Conservation (phyloP, 2,329 filamentous ascomycete genomes). For the Paraphoma sp. region DNA sequence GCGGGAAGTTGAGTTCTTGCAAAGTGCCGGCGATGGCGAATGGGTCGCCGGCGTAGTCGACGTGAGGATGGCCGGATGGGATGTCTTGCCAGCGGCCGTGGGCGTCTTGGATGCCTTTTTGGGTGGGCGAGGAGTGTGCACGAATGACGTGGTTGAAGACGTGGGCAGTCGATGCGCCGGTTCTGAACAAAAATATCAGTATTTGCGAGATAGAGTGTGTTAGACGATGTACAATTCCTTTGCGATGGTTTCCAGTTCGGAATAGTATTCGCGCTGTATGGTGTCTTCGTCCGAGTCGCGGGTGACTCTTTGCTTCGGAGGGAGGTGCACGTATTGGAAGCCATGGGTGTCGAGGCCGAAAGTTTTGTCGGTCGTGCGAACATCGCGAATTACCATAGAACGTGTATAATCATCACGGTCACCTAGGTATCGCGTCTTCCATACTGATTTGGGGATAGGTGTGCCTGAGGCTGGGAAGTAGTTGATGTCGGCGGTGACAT, state of each 20-base stretch:
- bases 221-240: conserved; percentile 15
- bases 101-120: conserved; percentile 52
- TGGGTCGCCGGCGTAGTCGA: conserved; percentile 24
- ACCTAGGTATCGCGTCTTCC: conserved; percentile 19
- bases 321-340: conserved; percentile 29
- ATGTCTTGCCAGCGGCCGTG: conserved; percentile 50
- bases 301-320: conserved; percentile 5
- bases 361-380: conserved; percentile 49
- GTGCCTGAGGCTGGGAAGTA: conserved; percentile 21
- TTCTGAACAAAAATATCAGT: conserved; percentile 6
- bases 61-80: conserved; percentile 25
- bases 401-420: conserved; percentile 22
- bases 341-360: conserved; percentile 48
- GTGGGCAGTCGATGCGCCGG: conserved; percentile 19
- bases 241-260: conserved; percentile 16
- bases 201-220: not conserved
- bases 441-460: conserved; percentile 17
- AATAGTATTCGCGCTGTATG: conserved; percentile 23
- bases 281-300: conserved; percentile 14
- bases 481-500: conserved; percentile 25
- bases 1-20: conserved; percentile 21
- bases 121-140: conserved; percentile 54
- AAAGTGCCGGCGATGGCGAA: conserved; percentile 16
- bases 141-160: conserved; percentile 51
- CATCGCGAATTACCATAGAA: conserved; percentile 48